Evolutionary conservation across 225 moss, liverwort and hornwort species (phyloP).

Genomic region (Sphagnum tenellum): DNA sequence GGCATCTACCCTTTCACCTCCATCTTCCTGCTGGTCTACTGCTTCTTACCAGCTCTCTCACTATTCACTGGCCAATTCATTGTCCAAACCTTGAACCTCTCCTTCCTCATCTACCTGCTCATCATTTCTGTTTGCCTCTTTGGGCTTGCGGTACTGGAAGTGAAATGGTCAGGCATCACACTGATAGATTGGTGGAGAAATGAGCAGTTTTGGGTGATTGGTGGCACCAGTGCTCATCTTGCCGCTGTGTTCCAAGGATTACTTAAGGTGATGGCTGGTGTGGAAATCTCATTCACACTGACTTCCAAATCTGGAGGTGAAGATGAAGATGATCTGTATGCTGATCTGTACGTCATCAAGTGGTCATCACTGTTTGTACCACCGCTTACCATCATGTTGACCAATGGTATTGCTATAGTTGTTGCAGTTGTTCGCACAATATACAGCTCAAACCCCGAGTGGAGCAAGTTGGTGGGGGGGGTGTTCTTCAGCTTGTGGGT

Average conservation of each 20-base stretch:
- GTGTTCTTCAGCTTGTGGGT: conserved; percentile 92
- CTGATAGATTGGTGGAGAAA: conserved; percentile 96
- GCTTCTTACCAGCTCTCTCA: conserved; percentile 82
- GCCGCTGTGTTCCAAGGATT: conserved; percentile 89
- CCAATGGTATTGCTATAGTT: conserved; percentile 70
- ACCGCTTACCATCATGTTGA: conserved; percentile 81
- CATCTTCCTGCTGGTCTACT: conserved; percentile 82
- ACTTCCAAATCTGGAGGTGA: conserved; percentile 82
- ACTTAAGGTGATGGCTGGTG: conserved; percentile 83
- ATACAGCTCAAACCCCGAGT: conserved; percentile 47
- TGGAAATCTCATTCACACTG: conserved; percentile 88
- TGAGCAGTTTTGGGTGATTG: conserved; percentile 95
- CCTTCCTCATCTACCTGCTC: conserved; percentile 76
- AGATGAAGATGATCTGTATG: conserved; percentile 68
- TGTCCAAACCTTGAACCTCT: conserved; percentile 50
- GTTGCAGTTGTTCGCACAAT: conserved; percentile 69
- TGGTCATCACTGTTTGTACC: conserved; percentile 90
- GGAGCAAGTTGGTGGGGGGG: conserved; percentile 91
- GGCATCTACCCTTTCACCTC: conserved; percentile 97
- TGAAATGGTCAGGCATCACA: conserved; percentile 74
- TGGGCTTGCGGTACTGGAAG: conserved; percentile 74
- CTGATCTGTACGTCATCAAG: conserved; percentile 78
- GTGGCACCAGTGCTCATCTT: conserved; percentile 90
- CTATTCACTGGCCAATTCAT: conserved; percentile 79
- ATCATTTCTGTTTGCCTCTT: conserved; percentile 69